A percentile compares a stretch with the other conserved stretches of the same genome.
phyloP scores from a whole-genome alignment of 2,329 filamentous ascomycete species.

The Gliomastix tumulicola region DNA sequence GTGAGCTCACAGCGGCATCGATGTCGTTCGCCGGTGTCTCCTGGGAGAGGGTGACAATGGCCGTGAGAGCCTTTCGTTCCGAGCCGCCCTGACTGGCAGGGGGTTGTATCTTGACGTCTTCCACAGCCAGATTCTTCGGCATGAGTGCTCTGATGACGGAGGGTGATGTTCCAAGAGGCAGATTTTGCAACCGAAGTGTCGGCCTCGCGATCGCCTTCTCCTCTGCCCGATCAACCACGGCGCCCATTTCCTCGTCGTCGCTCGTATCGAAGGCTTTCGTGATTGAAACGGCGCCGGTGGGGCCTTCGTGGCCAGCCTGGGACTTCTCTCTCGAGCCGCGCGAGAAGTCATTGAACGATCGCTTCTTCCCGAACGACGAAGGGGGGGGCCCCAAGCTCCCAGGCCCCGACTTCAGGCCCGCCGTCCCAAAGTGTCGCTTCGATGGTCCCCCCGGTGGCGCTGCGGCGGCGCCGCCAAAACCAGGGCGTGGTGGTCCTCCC shows the following conservation, averaged over 20 bases:
- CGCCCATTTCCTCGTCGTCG: slow-evolving; percentile 45
- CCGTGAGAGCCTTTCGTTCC: slow-evolving; percentile 66
- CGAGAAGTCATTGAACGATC: slow-evolving; percentile 37
- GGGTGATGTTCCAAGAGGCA: slow-evolving; percentile 54
- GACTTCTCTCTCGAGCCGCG: slow-evolving; percentile 19
- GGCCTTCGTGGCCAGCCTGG: slow-evolving; percentile 21
- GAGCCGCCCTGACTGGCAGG: slow-evolving; percentile 39
- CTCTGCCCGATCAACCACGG: slow-evolving; percentile 35
- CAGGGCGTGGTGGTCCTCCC: slow-evolving; percentile 11
- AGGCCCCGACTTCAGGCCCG: slow-evolving; percentile 50
- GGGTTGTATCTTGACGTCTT: slow-evolving; percentile 66
- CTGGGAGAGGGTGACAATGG: slow-evolving; percentile 73
- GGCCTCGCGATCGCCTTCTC: slow-evolving; percentile 56
- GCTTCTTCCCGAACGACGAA: slow-evolving; percentile 43
- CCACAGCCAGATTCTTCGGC: slow-evolving; percentile 55
- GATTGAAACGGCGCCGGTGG: slow-evolving; percentile 44
- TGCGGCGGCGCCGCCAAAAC: slow-evolving; percentile 16
- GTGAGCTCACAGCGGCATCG: slow-evolving; percentile 66
- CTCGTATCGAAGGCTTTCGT: slow-evolving; percentile 68
- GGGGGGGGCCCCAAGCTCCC: slow-evolving; percentile 53
- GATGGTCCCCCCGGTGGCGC: slow-evolving; percentile 17
- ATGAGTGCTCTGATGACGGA: slow-evolving; percentile 54
- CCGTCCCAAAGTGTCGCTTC: slow-evolving; percentile 61
- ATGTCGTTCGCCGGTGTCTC: slow-evolving; percentile 81
- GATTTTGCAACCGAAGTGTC: slow-evolving; percentile 52